A percentile compares a stretch with the other conserved stretches of the same genome.
Conservation (phyloP, 2,329 filamentous ascomycete species). For the Xylaria sp. region DNA sequence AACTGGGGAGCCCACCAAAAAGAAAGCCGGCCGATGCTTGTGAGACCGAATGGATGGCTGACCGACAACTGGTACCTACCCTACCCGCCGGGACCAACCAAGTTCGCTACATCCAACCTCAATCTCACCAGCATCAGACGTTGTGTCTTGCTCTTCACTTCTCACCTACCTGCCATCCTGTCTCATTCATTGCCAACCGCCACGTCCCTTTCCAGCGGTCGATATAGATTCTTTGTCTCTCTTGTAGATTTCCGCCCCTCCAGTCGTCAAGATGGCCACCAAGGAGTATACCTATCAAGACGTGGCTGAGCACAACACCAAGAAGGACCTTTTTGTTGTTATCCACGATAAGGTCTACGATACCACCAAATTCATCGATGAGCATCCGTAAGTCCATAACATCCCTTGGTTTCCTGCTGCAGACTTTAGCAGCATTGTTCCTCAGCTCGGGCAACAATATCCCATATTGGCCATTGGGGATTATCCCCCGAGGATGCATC, state of each 20-base stretch:
- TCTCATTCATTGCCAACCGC: slow-evolving; percentile 18
- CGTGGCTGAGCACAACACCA: slow-evolving; percentile 85
- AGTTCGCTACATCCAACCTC: slow-evolving; percentile 12
- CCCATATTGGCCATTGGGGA: neutral
- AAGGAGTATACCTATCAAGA: slow-evolving; percentile 79
- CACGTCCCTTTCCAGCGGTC: slow-evolving; percentile 5
- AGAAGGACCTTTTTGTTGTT: slow-evolving; percentile 92
- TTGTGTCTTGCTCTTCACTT: slow-evolving; percentile 19
- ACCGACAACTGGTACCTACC: slow-evolving; percentile 22
- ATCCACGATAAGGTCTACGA: slow-evolving; percentile 99
- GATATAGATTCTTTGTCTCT: slow-evolving; percentile 8
- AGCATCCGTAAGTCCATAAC: slow-evolving; percentile 79
- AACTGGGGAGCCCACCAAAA: slow-evolving; percentile 24
- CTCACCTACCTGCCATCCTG: slow-evolving; percentile 1
- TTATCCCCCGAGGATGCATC: neutral
- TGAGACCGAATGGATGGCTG: slow-evolving; percentile 17
- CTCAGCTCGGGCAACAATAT: neutral
- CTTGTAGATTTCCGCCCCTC: slow-evolving; percentile 13
- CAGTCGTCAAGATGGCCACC: slow-evolving; percentile 52
- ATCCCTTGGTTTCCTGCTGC: slow-evolving; percentile 21
- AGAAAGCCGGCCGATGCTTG: slow-evolving; percentile 6
- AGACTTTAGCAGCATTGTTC: slow-evolving; percentile 1
- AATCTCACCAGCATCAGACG: slow-evolving; percentile 27
- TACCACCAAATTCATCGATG: slow-evolving; percentile 86
- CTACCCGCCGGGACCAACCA: slow-evolving; percentile 1